Evolutionary conservation across 2,329 filamentous ascomycete genomes (phyloP), one percentile per base, ranked within the genome.

Genomic region (Laburnicola sp.): DNA sequence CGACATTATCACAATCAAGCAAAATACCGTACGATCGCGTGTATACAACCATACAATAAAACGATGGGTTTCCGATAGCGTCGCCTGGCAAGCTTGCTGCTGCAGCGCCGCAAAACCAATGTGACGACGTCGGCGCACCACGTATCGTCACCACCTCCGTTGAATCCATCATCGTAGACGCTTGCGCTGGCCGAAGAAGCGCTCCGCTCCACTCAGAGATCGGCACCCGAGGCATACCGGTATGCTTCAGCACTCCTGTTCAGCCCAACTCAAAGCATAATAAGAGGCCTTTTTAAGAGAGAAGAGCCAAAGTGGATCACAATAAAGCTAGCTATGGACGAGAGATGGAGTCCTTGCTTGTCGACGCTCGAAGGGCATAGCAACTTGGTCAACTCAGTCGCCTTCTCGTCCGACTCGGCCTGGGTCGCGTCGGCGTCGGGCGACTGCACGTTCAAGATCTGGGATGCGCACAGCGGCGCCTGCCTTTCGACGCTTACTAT

Each of bases 171-270:
- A 16, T 16, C 16, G 16, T 16, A 16, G 16, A 16, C 16, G 16
- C 16, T 16, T 16, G 16, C 16, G 16, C 28, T 30, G 10, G 28
- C 10, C 10, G 10, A 30, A 30, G 28, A 30, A 6, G 28, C 28
- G 28, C 28, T 6, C 28, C 28, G 28, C 6, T 6, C 10, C 10
- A 48, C 38, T 30, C 43, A 54, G 37, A 41, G 25, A n/a, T 26
- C 4, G 10, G 22, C 25, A 25, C 7, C 49, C 39, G 50, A 51
- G 45, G 51, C 16, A 16, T 16, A 37, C 40, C 42, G 37, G 53
- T 62, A 62, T 48, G 42, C 31, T 8, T 62, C 59, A 11, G 56
- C 51, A 31, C 57, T 64, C 35, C 10, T 56, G 25, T 58, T 54
- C 30, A 56, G 56, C 41, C 56, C 45, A 47, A 22, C 16, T 5